Conservation (phyloP, 495 filamentous ascomycete species). For the Sporormia fimetaria region DNA sequence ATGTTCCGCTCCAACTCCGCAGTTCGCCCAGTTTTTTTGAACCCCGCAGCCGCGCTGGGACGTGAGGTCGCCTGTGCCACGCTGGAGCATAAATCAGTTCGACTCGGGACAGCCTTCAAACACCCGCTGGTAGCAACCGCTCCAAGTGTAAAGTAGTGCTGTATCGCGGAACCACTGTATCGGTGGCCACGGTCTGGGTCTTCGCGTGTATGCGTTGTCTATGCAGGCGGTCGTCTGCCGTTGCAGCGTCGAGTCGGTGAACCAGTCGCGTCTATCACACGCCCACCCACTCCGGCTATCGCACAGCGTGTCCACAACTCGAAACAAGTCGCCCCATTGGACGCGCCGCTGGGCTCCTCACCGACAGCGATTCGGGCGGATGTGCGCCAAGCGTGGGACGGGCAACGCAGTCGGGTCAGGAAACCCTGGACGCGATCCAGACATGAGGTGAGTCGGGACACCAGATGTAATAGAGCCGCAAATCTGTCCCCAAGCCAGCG, state of each 20-base stretch:
- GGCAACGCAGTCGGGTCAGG: constrained; percentile 5
- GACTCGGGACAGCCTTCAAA: neutral
- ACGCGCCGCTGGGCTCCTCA: neutral
- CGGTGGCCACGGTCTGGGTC: constrained; percentile 12
- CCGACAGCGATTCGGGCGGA: constrained; percentile 5
- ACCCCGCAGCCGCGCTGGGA: neutral
- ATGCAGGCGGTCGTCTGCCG: constrained; percentile 11
- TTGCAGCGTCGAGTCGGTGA: constrained; percentile 16
- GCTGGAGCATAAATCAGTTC: neutral
- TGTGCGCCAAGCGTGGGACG: constrained; percentile 14
- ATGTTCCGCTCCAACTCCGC: too few relatives aligned
- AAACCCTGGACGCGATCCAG: neutral
- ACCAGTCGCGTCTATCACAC: neutral
- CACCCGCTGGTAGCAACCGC: too few relatives aligned
- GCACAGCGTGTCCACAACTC: neutral
- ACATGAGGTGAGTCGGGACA: constrained; percentile 9
- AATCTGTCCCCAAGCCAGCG: constrained; percentile 7
- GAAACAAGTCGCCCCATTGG: constrained; percentile 9
- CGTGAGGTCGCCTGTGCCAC: neutral
- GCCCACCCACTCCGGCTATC: constrained; percentile 1
- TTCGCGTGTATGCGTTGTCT: constrained; percentile 22
- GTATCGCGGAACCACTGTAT: too few relatives aligned
- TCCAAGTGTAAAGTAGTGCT: too few relatives aligned
- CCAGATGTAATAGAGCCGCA: constrained; percentile 18
- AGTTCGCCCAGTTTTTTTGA: neutral